Percentiles rank a stretch among this genome's conserved stretches.
Conservation (phyloP, 73 alveolate genomes). For the Stentor roeselii region DNA sequence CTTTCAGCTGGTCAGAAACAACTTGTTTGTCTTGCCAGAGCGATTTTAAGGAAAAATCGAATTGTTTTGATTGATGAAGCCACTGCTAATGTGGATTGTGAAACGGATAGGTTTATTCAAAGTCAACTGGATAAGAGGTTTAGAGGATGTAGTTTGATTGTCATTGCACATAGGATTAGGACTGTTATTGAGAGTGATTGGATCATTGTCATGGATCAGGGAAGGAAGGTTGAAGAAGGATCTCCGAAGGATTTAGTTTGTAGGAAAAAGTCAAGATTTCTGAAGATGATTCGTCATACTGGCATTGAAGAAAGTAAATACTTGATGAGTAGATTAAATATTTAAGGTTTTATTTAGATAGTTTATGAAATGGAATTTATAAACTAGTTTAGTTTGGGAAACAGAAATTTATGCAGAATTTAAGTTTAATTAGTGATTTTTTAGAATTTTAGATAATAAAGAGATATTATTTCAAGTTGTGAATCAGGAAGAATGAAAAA, state of each 20-base stretch:
- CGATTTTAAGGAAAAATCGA: conserved; percentile 51
- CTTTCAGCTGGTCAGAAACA: conserved; percentile 66
- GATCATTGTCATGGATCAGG: conserved; percentile 58
- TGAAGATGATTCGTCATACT: background rate
- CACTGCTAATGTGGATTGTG: conserved; percentile 55
- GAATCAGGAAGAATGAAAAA: too few species aligned
- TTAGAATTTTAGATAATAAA: too few species aligned
- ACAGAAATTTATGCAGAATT: too few species aligned
- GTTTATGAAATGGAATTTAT: too few species aligned
- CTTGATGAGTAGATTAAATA: too few species aligned
- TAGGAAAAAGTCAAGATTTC: background rate
- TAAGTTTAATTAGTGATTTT: too few species aligned
- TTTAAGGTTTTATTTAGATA: too few species aligned
- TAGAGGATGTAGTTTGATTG: conserved; percentile 53
- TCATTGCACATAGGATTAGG: conserved; percentile 68
- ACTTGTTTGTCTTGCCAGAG: conserved; percentile 67
- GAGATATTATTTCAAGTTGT: too few species aligned
- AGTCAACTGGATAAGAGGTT: conserved; percentile 39
- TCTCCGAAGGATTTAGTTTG: background rate
- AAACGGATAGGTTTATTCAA: conserved; percentile 60
- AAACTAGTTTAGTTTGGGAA: too few species aligned
- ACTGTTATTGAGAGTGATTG: conserved; percentile 58
- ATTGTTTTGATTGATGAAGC: conserved; percentile 69
- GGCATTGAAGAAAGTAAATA: background rate
- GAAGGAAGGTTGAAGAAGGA: conserved; percentile 29